Evolutionary conservation across 441 rosid species (phyloP).

Genomic region (Monsonia emarginata): DNA sequence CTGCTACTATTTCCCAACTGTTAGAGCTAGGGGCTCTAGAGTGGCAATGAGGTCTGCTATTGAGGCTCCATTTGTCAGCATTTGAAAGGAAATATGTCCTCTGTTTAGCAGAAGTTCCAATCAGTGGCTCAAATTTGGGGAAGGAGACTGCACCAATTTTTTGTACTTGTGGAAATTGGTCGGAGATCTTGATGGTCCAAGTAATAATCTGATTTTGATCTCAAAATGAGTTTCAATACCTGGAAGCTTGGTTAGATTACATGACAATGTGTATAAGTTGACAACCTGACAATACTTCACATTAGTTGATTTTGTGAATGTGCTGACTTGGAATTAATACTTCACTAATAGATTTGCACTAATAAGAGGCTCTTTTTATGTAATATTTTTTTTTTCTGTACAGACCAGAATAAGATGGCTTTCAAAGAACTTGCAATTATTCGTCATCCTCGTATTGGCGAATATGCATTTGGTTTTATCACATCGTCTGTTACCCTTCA

Average conservation of each 20-base stretch:
- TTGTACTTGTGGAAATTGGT: too few relatives aligned
- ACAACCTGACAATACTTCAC: background rate
- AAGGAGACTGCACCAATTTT: too few relatives aligned
- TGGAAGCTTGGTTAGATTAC: too few relatives aligned
- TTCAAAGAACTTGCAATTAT: background rate
- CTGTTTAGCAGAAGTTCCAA: too few relatives aligned
- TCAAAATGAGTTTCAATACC: background rate
- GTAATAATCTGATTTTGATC: background rate
- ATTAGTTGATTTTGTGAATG: background rate
- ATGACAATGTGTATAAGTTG: background rate
- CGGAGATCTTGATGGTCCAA: too few relatives aligned
- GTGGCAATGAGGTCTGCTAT: too few relatives aligned
- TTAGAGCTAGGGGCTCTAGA: too few relatives aligned
- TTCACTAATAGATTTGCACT: background rate
- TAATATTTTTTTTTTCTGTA: too few relatives aligned
- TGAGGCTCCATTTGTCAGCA: too few relatives aligned
- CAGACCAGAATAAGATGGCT: background rate
- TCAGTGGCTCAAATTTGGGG: too few relatives aligned
- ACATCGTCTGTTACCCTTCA: background rate
- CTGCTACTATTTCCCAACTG: too few relatives aligned
- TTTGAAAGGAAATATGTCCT: too few relatives aligned
- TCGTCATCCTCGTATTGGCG: background rate
- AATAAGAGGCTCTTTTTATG: background rate
- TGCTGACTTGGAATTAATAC: background rate
- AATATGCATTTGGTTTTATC: background rate